Conservation (phyloP, 179 eudicot species). For the Beta lomatogona region DNA sequence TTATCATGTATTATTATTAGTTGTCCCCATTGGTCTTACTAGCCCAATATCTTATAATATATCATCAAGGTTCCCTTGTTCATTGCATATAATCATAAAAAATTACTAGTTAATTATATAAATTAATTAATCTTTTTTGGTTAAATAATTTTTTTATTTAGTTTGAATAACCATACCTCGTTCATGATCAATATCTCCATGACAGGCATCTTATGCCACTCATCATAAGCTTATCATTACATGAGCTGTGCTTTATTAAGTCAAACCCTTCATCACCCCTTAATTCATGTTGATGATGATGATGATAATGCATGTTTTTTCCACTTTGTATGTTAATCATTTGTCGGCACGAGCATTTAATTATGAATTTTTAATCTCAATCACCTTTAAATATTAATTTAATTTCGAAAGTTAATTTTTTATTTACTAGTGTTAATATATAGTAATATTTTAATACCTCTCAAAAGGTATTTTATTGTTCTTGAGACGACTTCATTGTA, state of each 20-base stretch:
- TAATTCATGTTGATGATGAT: slow-evolving; percentile 24
- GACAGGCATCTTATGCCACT: slow-evolving; percentile 39
- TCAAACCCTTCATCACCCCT: slow-evolving; percentile 35
- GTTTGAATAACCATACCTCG: slow-evolving; percentile 6
- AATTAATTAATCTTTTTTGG: background rate
- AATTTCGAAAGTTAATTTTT: slow-evolving; percentile 3
- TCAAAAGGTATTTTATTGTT: background rate
- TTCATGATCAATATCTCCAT: slow-evolving; percentile 34
- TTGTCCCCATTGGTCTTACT: slow-evolving; percentile 26
- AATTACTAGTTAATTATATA: background rate
- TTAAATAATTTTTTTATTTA: background rate
- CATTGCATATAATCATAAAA: background rate
- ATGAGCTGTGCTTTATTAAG: slow-evolving; percentile 56
- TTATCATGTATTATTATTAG: slow-evolving; percentile 22
- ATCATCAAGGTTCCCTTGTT: slow-evolving; percentile 24
- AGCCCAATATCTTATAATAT: slow-evolving; percentile 16
- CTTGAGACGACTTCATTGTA: slow-evolving; percentile 27
- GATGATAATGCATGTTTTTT: slow-evolving; percentile 38
- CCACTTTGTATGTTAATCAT: slow-evolving; percentile 43
- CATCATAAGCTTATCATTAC: slow-evolving; percentile 46
- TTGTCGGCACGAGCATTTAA: slow-evolving; percentile 37
- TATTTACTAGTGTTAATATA: background rate
- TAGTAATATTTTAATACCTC: background rate
- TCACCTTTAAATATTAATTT: slow-evolving; percentile 11
- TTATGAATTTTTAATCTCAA: slow-evolving; percentile 19